Conservation (phyloP, 768 basidiomycete species). For the Boletus pseudo-olivaceus region DNA sequence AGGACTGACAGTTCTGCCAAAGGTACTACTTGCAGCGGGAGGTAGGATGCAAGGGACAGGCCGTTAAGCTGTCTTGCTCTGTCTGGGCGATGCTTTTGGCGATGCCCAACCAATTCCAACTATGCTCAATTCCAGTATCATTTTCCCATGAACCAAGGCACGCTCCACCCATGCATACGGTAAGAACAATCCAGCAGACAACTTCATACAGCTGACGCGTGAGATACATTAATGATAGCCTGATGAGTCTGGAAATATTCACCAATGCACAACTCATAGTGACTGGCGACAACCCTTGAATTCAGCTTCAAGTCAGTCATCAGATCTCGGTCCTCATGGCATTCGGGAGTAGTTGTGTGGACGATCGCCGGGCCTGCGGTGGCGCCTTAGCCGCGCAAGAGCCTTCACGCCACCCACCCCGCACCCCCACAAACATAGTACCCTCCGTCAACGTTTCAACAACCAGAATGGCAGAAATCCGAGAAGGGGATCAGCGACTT, state of each 20-base stretch:
- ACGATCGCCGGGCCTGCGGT: not conserved
- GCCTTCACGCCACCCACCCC: not conserved
- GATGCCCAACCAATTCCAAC: constrained; percentile 18
- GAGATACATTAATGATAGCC: too few species aligned
- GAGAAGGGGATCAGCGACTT: not conserved
- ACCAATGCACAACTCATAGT: too few species aligned
- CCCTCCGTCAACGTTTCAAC: not conserved
- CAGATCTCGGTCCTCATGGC: not conserved
- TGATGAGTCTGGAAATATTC: too few species aligned
- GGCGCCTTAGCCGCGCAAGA: not conserved
- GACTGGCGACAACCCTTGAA: not conserved
- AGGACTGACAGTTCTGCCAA: not conserved
- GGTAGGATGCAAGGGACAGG: constrained; percentile 4
- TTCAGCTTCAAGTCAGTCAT: not conserved
- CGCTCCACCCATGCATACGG: too few species aligned
- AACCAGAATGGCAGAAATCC: too few species aligned
- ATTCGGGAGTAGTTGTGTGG: not conserved
- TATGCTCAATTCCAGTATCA: constrained; percentile 16
- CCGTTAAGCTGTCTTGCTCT: not conserved
- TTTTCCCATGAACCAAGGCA: constrained; percentile 19
- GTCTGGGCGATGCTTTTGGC: constrained; percentile 12
- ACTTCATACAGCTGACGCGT: too few species aligned
- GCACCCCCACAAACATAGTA: not conserved
- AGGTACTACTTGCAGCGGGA: not conserved
- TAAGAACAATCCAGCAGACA: too few species aligned